These are phyloP conservation scores for Podospora pseudoanserina DNA, from an alignment of 495 filamentous ascomycete genomes.

Conservation along the genomic window DNA sequence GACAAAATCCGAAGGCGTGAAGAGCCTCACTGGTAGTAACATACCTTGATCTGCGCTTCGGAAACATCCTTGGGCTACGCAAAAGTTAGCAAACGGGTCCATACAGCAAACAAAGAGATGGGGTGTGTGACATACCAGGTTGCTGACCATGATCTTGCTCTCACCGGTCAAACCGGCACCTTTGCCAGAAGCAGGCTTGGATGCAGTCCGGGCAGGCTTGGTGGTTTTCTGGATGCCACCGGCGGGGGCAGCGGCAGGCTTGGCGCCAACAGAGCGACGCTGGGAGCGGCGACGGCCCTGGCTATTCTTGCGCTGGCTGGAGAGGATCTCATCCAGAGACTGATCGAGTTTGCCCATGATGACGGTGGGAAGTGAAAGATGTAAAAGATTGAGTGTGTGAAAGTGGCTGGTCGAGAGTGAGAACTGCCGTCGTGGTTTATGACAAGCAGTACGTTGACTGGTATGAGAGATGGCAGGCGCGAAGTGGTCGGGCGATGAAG, in stretches of 20 bases:
- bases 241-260: constrained; percentile 58
- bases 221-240: constrained; percentile 84
- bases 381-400: constrained; percentile 15
- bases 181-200: constrained; percentile 61
- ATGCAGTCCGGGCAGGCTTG: constrained; percentile 55
- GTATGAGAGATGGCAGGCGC: constrained; percentile 17
- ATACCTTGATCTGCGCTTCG: constrained; percentile 98
- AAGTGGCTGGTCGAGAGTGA: constrained; percentile 6
- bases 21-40: constrained; percentile 73
- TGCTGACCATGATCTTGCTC: constrained; percentile 96
- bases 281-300: constrained; percentile 51
- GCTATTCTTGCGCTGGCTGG: constrained; percentile 58
- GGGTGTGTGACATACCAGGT: constrained; percentile 70
- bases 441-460: constrained; percentile 10
- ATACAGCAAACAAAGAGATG: neutral
- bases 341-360: constrained; percentile 91
- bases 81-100: constrained; percentile 46
- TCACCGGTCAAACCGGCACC: constrained; percentile 58
- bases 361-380: constrained; percentile 27
- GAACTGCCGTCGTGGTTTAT: constrained; percentile 9
- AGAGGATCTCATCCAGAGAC: constrained; percentile 94
- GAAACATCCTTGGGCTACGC: constrained; percentile 85
- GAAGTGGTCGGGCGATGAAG: constrained; percentile 2
- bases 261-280: constrained; percentile 50
- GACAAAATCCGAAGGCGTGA: constrained; percentile 52